Evolutionary conservation across 2,329 filamentous ascomycete genomes (phyloP), one percentile per base, ranked within the genome.

Genomic region (Coniochaeta hoffmannii): DNA sequence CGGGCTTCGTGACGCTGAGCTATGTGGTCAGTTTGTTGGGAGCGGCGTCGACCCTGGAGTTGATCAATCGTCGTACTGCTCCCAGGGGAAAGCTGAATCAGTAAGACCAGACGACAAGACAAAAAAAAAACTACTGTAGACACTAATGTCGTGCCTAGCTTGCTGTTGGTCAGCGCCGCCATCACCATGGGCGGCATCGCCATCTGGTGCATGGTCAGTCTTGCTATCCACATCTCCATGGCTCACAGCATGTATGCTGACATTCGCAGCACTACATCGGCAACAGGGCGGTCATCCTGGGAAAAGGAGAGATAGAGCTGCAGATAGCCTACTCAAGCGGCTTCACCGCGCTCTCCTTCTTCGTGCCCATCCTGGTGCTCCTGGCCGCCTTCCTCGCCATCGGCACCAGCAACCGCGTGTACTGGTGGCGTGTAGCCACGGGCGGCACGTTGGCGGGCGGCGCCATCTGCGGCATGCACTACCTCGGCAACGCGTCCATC

Each of bases 381-480:
- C 77, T 88, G 17, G 67, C 82, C 8, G 88, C 89, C 19, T 92
- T 95, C 64, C 78, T 86, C 57, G 78, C 85, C 32, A 82, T 88
- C 46, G 89, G 83, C 6, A 77, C 79, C 28, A 79, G 79, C 62
- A 80, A 81, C 59, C 73, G 68, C 28, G 76, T 86, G 14, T 79
- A 77, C 17, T 80, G 80, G 70, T 71, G 78, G 69, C 80, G 85
- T 46, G 77, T 88, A 11, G 65, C 78, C 8, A 65, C 82, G 5
- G 86, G 87, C 9, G 89, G 90, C 7, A 65, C 83, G 1, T 76
- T 92, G 44, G 87, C 87, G 1, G 90, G 90, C 14, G 76, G 84
- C 5, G 86, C 89, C 22, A 86, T 94, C 52, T 90, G 87, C 57
- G 88, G 87, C 31, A 94, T 95, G 90, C 89, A 95, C 68, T 95